These are phyloP conservation scores for Phytophthora agathidicida DNA, from an alignment of 352 stramenopile species.

Conservation along the genomic window DNA sequence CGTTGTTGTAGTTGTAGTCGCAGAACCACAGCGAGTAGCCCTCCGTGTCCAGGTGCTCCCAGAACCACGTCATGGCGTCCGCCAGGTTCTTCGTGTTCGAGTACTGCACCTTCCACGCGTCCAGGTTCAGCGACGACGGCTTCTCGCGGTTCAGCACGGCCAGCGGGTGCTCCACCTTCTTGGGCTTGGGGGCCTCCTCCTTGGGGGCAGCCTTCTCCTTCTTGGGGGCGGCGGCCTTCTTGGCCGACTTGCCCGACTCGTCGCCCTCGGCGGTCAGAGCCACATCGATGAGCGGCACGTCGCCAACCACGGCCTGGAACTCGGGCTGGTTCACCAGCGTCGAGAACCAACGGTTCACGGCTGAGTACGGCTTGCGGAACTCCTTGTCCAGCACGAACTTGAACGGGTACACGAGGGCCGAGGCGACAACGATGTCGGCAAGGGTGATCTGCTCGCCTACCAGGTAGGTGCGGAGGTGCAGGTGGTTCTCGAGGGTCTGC, in stretches of 20 bases:
- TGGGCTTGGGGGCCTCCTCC: conserved; percentile 58
- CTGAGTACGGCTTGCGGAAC: conserved; percentile 88
- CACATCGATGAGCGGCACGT: conserved; percentile 86
- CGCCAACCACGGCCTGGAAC: conserved; percentile 92
- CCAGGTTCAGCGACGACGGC: conserved; percentile 79
- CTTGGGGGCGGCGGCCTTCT: conserved; percentile 42
- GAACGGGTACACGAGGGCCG: conserved; percentile 93
- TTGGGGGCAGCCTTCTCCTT: conserved; percentile 50
- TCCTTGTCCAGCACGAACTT: conserved; percentile 92
- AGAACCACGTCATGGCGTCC: conserved; percentile 93
- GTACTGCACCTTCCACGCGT: conserved; percentile 94
- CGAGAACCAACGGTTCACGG: conserved; percentile 92
- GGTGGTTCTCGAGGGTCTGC: conserved; percentile 86
- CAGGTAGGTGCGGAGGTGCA: conserved; percentile 91
- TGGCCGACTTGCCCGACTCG: conserved; percentile 41
- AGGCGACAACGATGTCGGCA: conserved; percentile 92
- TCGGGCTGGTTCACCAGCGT: conserved; percentile 94
- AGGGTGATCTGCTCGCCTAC: conserved; percentile 94
- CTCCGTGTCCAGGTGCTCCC: conserved; percentile 87
- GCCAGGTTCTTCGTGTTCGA: conserved; percentile 87
- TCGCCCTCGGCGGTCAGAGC: conserved; percentile 71
- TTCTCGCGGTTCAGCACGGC: conserved; percentile 88
- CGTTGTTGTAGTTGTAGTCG: conserved; percentile 94
- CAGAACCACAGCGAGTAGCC: conserved; percentile 92
- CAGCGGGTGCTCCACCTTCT: conserved; percentile 88